A percentile compares a stretch with the other conserved stretches of the same genome.
These are phyloP conservation scores for Diaporthe humulicola DNA, from an alignment of 2,329 filamentous ascomycete species.

Conservation along the genomic window DNA sequence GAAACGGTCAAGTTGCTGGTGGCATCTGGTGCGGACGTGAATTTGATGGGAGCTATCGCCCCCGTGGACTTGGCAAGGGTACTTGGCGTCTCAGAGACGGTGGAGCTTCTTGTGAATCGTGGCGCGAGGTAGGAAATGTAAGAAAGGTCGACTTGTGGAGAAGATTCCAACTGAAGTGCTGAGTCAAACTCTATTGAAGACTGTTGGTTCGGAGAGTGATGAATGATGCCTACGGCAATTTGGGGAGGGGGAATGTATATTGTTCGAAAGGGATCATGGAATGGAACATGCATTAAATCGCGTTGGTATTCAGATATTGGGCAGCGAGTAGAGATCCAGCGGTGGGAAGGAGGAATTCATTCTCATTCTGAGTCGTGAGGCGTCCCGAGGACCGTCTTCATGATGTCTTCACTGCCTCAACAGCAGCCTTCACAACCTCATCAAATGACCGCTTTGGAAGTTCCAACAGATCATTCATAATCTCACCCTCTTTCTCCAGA, in stretches of 20 bases:
- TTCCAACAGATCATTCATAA: slow-evolving; percentile 49
- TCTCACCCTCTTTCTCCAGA: slow-evolving; percentile 50
- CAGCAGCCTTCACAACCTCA: slow-evolving; percentile 41
- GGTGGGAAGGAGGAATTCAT: background rate
- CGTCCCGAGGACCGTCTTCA: background rate
- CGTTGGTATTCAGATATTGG: no score
- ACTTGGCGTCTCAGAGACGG: background rate
- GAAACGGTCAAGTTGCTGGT: slow-evolving; percentile 2
- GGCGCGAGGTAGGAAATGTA: background rate
- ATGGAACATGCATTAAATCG: no score
- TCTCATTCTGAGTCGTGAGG: no score
- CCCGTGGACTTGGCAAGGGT: background rate
- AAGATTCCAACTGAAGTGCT: no score
- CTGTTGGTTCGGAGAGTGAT: no score
- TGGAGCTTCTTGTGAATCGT: background rate
- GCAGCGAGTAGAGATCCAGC: no score
- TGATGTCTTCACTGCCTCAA: background rate
- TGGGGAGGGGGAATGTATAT: no score
- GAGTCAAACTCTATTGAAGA: no score
- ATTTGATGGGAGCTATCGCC: background rate
- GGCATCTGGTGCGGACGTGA: background rate
- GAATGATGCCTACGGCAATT: no score
- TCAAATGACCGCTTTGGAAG: slow-evolving; percentile 45
- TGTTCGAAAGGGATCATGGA: no score
- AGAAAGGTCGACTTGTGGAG: background rate